Evolutionary conservation across 225 moss, liverwort and hornwort species (phyloP).

Genomic region (Straminergon stramineum): DNA sequence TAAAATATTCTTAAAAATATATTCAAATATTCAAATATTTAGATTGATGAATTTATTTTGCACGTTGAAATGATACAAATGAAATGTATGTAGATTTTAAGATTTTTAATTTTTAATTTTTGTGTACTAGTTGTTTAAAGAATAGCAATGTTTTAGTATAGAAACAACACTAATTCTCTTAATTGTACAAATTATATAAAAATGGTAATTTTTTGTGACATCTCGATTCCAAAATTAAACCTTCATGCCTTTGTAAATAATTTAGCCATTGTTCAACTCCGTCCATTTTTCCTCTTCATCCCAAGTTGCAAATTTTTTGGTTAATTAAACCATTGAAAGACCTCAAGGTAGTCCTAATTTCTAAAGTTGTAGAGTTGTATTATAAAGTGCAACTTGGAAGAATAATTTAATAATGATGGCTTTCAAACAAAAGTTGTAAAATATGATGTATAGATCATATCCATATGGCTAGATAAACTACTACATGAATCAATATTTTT

Average conservation of each 20-base stretch:
- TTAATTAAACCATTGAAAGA: neutral
- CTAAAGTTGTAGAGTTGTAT: neutral
- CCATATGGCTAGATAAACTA: accelerated
- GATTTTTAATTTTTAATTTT: neutral
- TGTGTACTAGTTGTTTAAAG: neutral
- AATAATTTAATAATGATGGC: neutral
- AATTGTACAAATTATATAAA: neutral
- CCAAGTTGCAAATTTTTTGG: too few species aligned
- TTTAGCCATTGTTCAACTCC: neutral
- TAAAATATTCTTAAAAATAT: too few species aligned
- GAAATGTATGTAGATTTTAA: neutral
- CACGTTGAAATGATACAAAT: neutral
- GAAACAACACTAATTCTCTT: neutral
- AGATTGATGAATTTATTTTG: neutral
- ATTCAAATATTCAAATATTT: too few species aligned
- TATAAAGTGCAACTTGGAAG: neutral
- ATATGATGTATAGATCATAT: neutral
- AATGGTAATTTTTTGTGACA: neutral
- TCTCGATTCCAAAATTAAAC: neutral
- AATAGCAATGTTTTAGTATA: too few species aligned
- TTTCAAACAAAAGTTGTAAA: neutral
- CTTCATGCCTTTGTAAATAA: neutral
- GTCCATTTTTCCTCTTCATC: neutral
- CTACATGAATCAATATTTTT: neutral
- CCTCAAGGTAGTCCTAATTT: accelerated